Evolutionary conservation across 2,329 filamentous ascomycete species (phyloP), one percentile per base, ranked within the genome.

Genomic region (Calonectria fujianensis): DNA sequence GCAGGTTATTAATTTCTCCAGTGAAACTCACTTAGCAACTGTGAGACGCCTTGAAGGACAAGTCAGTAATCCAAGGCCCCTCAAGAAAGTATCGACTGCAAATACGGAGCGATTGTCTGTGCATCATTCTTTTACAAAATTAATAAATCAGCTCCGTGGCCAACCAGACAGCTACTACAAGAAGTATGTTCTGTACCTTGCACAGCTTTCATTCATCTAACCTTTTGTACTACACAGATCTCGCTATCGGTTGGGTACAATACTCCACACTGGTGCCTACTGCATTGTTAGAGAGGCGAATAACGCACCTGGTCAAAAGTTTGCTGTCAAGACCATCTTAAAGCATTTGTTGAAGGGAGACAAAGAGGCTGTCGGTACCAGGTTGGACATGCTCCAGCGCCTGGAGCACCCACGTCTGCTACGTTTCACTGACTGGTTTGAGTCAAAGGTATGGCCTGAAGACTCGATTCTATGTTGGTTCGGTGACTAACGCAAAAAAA

Each of bases 341-440:
- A 57, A 35, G 4, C 31, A 35, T 13, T 20, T 57, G 18, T 11
- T 57, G 8, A 35, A 57, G 31, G 52, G 52, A 20, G 52, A 57
- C 11, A 35, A 35, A 2, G 52, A 57, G 31, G 18, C 10, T n/a
- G 52, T 57, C 10, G 18, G 18, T 11, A 57, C 31, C 5, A 57
- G 29, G 16, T 29, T 57, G 29, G 52, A 57, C n/a, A 32, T n/a
- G 52, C 31, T 57, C 31, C 29, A n/a, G 16, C 52, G 31, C 9
- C 24, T 57, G 52, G 52, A 57, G 52, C 52, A 57, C 31, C 52
- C 29, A 35, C 52, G 52, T 8, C 31, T 57, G 29, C 18, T 57
- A 13, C 52, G 52, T n/a, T 57, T 57, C 18, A 35, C 52, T 6
- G 52, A 57, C 31, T 57, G 52, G 52, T 57, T 57, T n/a, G 52